Conservation (phyloP, 176 grass and related monocot genomes). For the Juncus inflexus region DNA sequence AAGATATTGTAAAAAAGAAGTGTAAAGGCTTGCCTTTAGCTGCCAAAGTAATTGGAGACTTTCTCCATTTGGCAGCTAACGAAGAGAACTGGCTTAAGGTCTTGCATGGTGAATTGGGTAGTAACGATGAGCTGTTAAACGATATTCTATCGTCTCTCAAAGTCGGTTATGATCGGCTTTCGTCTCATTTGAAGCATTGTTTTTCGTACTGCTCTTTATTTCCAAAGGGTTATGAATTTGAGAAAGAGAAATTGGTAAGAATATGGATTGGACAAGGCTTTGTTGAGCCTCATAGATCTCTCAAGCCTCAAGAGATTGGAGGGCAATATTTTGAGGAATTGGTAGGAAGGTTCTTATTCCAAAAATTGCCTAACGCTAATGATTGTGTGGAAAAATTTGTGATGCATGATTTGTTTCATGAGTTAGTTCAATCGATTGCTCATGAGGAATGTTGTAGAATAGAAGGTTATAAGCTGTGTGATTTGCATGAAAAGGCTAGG, state of each 20-base stretch:
- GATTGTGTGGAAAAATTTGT: conserved; percentile 28
- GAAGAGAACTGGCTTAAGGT: not conserved
- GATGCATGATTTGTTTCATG: conserved; percentile 30
- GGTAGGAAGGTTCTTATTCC: conserved; percentile 36
- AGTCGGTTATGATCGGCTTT: conserved; percentile 16
- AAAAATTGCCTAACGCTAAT: not conserved
- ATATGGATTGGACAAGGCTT: conserved; percentile 35
- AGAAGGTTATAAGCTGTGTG: not conserved
- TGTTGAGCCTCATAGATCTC: not conserved
- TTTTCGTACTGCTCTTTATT: conserved; percentile 37
- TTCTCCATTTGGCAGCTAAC: not conserved
- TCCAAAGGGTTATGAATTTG: conserved; percentile 30
- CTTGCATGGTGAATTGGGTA: not conserved
- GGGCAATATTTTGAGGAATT: conserved; percentile 34
- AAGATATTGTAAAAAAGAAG: conserved; percentile 5
- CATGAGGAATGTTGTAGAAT: conserved; percentile 3
- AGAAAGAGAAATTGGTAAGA: conserved; percentile 8
- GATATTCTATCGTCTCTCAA: conserved; percentile 9
- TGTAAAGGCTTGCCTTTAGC: conserved; percentile 29
- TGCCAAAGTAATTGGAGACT: conserved; percentile 1
- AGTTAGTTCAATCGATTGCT: conserved; percentile 13
- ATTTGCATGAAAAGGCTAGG: not conserved
- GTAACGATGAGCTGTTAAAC: not conserved
- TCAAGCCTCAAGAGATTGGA: not conserved
- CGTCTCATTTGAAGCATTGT: conserved; percentile 27